Base-by-base conservation (phyloP, 2,329 filamentous ascomycete species). In the Cercospora berteroae region DNA sequence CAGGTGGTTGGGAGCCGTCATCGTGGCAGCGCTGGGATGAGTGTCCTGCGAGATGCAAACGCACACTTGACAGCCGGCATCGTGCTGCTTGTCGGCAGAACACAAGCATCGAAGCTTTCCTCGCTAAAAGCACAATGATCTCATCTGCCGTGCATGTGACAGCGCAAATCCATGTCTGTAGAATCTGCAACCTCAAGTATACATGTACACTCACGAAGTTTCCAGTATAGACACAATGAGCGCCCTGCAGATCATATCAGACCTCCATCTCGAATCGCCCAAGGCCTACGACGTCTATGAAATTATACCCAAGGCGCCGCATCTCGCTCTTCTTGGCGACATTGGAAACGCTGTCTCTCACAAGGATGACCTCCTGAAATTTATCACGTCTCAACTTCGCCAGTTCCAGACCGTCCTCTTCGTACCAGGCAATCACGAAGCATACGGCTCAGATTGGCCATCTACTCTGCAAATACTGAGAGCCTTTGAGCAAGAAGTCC, bases 351-450 rank as follows among this genome's bases (percentile, higher is more conserved):
- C 77, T 8, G 36, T 48, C 25, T 12, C 61, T 13, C 62, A 65
- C 56, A 79, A 83, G 66, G 79, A 83, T 50, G 72, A 79, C 13
- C 80, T 81, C 0, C 81, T 82, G 69, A 63, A 36, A 1, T 88
- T 88, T 70, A 74, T 88, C 9, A 77, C 74, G 12, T 71, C 69
- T 2, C 85, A 87, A 70, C 80, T 88, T 2, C 33, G 44, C 1
- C 76, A 81, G 6, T 88, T 87, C 70, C 74, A 77, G 5, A 74
- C 78, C 1, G 83, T 88, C 1, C 80, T 88, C 48, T 79, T 87
- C 31, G 78, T 88, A 0, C 74, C 83, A 0, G 85, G 86, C 0
- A 88, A 88, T 70, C 86, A 88, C 72, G 86, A 89, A 72, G 79
- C 85, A 0, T 87, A 84, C 69, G 72, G 76, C 31, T 75, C 74